These are phyloP conservation scores for Coccomyxa sp. DNA, from an alignment of 139 green algal genomes.

Conservation along the genomic window DNA sequence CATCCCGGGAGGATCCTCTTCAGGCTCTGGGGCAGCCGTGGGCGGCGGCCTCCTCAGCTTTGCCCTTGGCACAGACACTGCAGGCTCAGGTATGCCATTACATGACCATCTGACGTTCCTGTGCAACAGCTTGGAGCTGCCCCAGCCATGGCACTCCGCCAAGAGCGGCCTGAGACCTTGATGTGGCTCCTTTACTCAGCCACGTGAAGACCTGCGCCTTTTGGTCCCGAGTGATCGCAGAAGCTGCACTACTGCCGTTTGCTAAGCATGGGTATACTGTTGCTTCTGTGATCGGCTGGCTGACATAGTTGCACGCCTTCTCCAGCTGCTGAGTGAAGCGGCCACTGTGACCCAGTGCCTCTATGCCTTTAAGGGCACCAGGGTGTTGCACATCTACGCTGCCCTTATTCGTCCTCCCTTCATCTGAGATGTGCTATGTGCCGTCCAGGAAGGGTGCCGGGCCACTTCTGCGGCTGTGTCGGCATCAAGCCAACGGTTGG, in stretches of 20 bases:
- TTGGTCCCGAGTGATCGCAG: too few species aligned
- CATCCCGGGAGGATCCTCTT: slow-evolving; percentile 66
- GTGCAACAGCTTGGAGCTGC: neutral
- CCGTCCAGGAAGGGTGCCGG: slow-evolving; percentile 61
- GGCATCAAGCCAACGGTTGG: slow-evolving; percentile 73
- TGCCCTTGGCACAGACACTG: slow-evolving; percentile 82
- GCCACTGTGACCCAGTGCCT: too few species aligned
- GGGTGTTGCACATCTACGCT: too few species aligned
- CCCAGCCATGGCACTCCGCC: too few species aligned
- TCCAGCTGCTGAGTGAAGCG: neutral
- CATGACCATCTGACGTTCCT: neutral
- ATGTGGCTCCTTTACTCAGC: too few species aligned
- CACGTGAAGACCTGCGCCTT: too few species aligned
- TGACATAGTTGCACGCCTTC: neutral
- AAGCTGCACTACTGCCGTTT: too few species aligned
- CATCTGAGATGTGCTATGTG: too few species aligned
- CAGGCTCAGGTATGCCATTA: slow-evolving; percentile 44
- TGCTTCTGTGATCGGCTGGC: neutral
- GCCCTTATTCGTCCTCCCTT: too few species aligned
- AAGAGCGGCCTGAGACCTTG: neutral
- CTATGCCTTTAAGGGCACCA: too few species aligned
- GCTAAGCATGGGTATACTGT: neutral
- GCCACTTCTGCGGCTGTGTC: slow-evolving; percentile 67
- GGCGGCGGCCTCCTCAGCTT: slow-evolving; percentile 58
- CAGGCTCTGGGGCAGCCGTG: slow-evolving; percentile 59